A percentile compares a stretch with the other conserved stretches of the same genome.
Evolutionary conservation across 768 basidiomycete species (phyloP).

Genomic region (Boletus sp.): DNA sequence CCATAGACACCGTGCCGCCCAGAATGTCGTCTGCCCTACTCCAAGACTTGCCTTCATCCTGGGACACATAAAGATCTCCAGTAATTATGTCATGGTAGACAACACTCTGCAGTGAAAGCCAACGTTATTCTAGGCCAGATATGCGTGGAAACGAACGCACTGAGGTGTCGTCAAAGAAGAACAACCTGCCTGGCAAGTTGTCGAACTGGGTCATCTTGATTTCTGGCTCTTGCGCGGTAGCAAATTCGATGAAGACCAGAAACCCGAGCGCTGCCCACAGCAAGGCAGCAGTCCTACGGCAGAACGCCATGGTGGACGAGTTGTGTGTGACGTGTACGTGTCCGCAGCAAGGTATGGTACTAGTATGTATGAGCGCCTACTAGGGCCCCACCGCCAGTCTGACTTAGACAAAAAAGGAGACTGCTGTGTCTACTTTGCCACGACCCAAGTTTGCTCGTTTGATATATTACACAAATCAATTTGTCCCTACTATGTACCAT

Average conservation of each 20-base stretch:
- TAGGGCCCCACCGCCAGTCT: no score
- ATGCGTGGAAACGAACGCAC: conserved; percentile 48
- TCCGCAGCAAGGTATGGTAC: conserved; percentile 4
- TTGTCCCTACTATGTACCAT: no score
- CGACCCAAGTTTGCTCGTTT: no score
- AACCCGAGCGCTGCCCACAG: conserved; percentile 27
- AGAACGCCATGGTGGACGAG: conserved; percentile 28
- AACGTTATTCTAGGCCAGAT: background rate
- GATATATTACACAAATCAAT: no score
- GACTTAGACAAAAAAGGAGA: no score
- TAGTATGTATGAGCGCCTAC: no score
- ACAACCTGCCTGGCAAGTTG: conserved; percentile 72
- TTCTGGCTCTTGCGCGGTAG: conserved; percentile 46
- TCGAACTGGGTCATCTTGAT: conserved; percentile 54
- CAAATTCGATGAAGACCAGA: conserved; percentile 19
- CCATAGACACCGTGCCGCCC: conserved; percentile 58
- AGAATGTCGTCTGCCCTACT: conserved; percentile 47
- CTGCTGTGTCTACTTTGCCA: no score
- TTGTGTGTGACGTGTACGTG: conserved; percentile 10
- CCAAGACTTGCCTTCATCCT: conserved; percentile 85
- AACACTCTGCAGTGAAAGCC: conserved; percentile 44
- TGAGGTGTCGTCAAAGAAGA: conserved; percentile 92
- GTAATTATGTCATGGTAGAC: conserved; percentile 76
- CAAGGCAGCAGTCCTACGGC: conserved; percentile 27
- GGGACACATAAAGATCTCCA: conserved; percentile 73